Conservation (phyloP, 1,284 basidiomycete species). For the Anthracocystis panici-leucophaei region DNA sequence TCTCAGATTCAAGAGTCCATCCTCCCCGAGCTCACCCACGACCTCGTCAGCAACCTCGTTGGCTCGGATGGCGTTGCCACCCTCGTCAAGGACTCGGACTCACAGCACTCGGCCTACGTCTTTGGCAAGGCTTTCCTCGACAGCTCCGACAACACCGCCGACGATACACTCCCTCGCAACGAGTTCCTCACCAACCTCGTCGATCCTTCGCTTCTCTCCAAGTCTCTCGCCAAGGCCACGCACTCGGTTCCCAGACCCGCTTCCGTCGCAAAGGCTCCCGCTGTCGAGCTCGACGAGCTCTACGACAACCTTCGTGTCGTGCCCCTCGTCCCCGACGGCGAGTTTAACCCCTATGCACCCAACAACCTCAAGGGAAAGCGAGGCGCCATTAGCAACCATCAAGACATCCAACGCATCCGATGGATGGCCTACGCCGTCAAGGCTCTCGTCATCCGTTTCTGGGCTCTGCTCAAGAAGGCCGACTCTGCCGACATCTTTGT, state of each 20-base stretch:
- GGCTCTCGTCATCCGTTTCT: slow-evolving; percentile 65
- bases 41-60: slow-evolving; percentile 27
- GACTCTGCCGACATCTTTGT: slow-evolving; percentile 95
- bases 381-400: slow-evolving; percentile 29
- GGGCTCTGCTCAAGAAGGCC: slow-evolving; percentile 76
- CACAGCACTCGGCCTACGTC: slow-evolving; percentile 44
- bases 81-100: slow-evolving; percentile 28
- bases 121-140: slow-evolving; percentile 40
- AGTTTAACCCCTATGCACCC: slow-evolving; percentile 47
- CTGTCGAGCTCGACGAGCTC: slow-evolving; percentile 35
- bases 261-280: slow-evolving; percentile 31
- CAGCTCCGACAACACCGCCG: slow-evolving; percentile 11
- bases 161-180: slow-evolving; percentile 17
- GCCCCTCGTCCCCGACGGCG: slow-evolving; percentile 48
- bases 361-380: slow-evolving; percentile 56
- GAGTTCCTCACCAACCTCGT: slow-evolving; percentile 36
- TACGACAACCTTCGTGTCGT: slow-evolving; percentile 43
- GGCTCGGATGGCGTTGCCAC: slow-evolving; percentile 9
- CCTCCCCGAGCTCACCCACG: slow-evolving; percentile 31
- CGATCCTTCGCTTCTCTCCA: slow-evolving; percentile 34
- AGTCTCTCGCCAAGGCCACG: slow-evolving; percentile 18
- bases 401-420: slow-evolving; percentile 59
- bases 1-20: slow-evolving; percentile 30
- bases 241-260: slow-evolving; percentile 23
- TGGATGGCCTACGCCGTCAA: slow-evolving; percentile 64